Percentiles rank a stretch among this genome's conserved stretches.
These are phyloP conservation scores for Sphaerosporella brunnea DNA, from an alignment of 495 filamentous ascomycete species.

Conservation along the genomic window DNA sequence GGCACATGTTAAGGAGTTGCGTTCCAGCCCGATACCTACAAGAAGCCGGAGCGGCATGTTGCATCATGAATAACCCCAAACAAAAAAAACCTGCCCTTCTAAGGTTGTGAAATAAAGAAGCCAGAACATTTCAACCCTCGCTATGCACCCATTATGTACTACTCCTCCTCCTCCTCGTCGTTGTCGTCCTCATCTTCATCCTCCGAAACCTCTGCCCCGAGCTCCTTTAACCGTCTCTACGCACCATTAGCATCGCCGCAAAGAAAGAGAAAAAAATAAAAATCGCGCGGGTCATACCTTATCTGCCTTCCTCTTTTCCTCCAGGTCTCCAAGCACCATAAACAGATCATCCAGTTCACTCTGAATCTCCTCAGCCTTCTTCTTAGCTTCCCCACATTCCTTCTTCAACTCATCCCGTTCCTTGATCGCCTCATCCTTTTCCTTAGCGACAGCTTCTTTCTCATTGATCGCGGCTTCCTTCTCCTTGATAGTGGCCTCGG, in stretches of 20 bases:
- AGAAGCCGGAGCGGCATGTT: too few relatives aligned
- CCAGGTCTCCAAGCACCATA: slow-evolving; percentile 76
- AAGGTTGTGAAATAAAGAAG: too few relatives aligned
- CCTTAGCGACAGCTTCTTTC: slow-evolving; percentile 8
- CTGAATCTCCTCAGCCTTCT: slow-evolving; percentile 32
- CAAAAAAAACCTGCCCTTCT: too few relatives aligned
- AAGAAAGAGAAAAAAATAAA: too few relatives aligned
- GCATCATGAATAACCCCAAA: too few relatives aligned
- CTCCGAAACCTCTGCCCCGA: slow-evolving; percentile 61
- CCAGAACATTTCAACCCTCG: too few relatives aligned
- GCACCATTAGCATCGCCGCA: too few relatives aligned
- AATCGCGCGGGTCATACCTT: too few relatives aligned
- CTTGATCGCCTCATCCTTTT: slow-evolving; percentile 4
- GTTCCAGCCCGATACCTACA: too few relatives aligned
- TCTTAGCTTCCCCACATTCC: slow-evolving; percentile 26
- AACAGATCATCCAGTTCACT: slow-evolving; percentile 69
- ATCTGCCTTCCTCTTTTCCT: slow-evolving; percentile 62
- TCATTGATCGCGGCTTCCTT: slow-evolving; percentile 5
- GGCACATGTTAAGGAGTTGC: too few relatives aligned
- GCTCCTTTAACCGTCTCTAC: slow-evolving; percentile 51
- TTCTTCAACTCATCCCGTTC: slow-evolving; percentile 3
- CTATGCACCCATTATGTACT: slow-evolving; percentile 31
- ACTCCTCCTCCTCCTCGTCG: slow-evolving; percentile 43
- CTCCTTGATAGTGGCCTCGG: background rate
- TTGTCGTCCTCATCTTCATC: slow-evolving; percentile 57